Evolutionary conservation across 305 asterid genomes (phyloP).

Genomic region (Caryopteris hybrid): DNA sequence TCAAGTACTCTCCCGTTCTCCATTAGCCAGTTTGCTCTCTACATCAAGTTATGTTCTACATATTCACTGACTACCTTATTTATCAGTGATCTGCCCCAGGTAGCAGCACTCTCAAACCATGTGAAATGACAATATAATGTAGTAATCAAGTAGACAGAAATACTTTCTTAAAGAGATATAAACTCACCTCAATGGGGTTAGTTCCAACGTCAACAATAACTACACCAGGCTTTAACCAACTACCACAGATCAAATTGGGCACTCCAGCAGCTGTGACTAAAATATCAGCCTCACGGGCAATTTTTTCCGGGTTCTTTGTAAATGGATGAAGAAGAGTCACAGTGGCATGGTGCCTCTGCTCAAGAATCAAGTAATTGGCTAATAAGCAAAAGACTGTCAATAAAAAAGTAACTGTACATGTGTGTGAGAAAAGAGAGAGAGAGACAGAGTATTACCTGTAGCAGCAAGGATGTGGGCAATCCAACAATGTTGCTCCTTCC

Average conservation of each 20-base stretch:
- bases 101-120: not conserved
- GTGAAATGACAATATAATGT: not conserved
- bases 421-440: not conserved
- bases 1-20: not conserved
- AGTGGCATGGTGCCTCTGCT: slow-evolving; percentile 89
- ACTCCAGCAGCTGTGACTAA: slow-evolving; percentile 82
- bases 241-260: slow-evolving; percentile 80
- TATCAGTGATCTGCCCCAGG: too few species aligned
- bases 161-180: not conserved
- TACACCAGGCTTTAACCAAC: slow-evolving; percentile 96
- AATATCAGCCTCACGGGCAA: slow-evolving; percentile 86
- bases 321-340: slow-evolving; percentile 68
- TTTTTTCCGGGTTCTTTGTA: slow-evolving; percentile 57
- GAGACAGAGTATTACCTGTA: slow-evolving; percentile 49
- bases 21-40: not conserved
- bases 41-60: not conserved
- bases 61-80: too few species aligned
- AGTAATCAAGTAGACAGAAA: not conserved
- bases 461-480: slow-evolving; percentile 68
- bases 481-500: slow-evolving; percentile 98
- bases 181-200: slow-evolving; percentile 65
- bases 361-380: slow-evolving; percentile 11
- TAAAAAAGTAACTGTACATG: not conserved
- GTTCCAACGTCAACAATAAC: slow-evolving; percentile 86
- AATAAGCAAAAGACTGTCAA: not conserved